Conservation (phyloP, 345 rosid genomes). For the Leavenworthia alabamica region DNA sequence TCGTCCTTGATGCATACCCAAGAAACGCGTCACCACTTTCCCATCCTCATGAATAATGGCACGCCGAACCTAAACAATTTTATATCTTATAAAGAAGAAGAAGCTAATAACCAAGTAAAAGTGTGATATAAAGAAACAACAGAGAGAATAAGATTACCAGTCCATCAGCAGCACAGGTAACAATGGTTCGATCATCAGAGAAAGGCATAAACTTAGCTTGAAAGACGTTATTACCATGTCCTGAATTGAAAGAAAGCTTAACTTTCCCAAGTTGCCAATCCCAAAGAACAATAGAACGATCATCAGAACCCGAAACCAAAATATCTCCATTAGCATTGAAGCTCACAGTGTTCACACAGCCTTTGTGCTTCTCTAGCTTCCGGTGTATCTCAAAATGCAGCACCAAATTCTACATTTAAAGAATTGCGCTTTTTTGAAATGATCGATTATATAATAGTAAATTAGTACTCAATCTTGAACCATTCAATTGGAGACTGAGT, state of each 20-base stretch:
- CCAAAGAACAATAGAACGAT: constrained; percentile 61
- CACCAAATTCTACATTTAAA: constrained; percentile 63
- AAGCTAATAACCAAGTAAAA: neutral
- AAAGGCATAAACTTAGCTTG: constrained; percentile 82
- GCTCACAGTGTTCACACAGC: constrained; percentile 76
- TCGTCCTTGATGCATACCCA: constrained; percentile 55
- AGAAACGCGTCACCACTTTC: constrained; percentile 45
- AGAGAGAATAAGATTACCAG: constrained; percentile 42
- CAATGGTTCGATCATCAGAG: constrained; percentile 61
- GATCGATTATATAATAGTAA: neutral
- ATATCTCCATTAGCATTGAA: constrained; percentile 62
- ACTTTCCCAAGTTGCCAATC: constrained; percentile 74
- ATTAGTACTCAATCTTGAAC: neutral
- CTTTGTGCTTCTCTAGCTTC: constrained; percentile 58
- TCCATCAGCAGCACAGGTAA: constrained; percentile 92
- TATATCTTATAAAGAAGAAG: neutral
- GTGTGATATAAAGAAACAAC: neutral
- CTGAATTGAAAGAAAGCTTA: constrained; percentile 66
- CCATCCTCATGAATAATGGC: constrained; percentile 63
- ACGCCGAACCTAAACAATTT: constrained; percentile 59
- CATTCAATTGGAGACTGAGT: neutral
- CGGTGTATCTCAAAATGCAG: constrained; percentile 49
- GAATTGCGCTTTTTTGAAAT: too few relatives aligned
- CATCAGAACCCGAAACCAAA: constrained; percentile 82
- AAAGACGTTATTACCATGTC: constrained; percentile 57